These are phyloP conservation scores for Bipolaris oryzae DNA, from an alignment of 2,329 filamentous ascomycete genomes.

Conservation along the genomic window DNA sequence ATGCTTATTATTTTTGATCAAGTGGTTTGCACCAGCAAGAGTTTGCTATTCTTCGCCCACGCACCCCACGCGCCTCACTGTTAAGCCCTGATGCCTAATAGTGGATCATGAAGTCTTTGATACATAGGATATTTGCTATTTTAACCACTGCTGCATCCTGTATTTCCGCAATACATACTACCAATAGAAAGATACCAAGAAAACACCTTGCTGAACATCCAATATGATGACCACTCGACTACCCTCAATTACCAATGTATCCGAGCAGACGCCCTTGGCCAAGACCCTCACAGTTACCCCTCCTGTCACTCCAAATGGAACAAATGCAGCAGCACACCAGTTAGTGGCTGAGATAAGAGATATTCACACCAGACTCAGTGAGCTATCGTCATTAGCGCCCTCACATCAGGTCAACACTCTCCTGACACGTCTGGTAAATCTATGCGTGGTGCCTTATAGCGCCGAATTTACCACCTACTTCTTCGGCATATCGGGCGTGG, in stretches of 20 bases:
- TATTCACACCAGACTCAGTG: slow-evolving; percentile 25
- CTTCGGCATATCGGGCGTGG: slow-evolving; percentile 40
- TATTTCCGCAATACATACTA: neutral
- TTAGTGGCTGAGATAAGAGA: slow-evolving; percentile 28
- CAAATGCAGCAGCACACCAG: slow-evolving; percentile 22
- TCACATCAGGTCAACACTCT: slow-evolving; percentile 41
- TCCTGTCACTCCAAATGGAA: slow-evolving; percentile 31
- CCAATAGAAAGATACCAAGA: neutral
- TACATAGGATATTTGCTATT: neutral
- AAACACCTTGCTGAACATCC: neutral
- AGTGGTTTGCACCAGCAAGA: slow-evolving; percentile 11
- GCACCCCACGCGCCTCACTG: neutral
- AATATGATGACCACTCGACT: slow-evolving; percentile 3
- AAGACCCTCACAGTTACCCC: slow-evolving; percentile 19
- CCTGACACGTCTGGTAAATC: slow-evolving; percentile 46
- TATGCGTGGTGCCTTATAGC: slow-evolving; percentile 42
- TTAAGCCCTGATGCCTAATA: neutral
- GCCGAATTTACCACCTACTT: slow-evolving; percentile 30
- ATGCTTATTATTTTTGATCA: neutral
- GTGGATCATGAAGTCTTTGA: slow-evolving; percentile 2
- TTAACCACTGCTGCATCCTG: neutral
- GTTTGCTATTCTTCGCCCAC: slow-evolving; percentile 9
- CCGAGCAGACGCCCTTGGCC: neutral
- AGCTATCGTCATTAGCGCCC: slow-evolving; percentile 38
- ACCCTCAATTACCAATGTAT: neutral